Percentiles rank a stretch among this genome's conserved stretches.
Conservation (phyloP, 2,329 filamentous ascomycete species). For the Purpureocillium takamizusanense region DNA sequence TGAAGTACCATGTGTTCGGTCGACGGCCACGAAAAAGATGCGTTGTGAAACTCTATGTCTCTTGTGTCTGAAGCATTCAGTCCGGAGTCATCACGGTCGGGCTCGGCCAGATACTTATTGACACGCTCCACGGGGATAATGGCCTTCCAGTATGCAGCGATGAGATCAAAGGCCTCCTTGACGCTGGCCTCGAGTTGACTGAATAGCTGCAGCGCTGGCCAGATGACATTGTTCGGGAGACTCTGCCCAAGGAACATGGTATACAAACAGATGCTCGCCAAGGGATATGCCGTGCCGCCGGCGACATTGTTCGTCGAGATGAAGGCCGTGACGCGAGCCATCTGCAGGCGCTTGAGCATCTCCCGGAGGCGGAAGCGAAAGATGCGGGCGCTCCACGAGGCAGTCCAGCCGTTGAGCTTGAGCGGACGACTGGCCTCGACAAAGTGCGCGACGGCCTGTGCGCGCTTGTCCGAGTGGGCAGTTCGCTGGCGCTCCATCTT, state of each 20-base stretch:
- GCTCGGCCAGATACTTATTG: slow-evolving; percentile 79
- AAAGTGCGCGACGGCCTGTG: slow-evolving; percentile 77
- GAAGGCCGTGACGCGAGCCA: slow-evolving; percentile 25
- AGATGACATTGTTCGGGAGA: slow-evolving; percentile 72
- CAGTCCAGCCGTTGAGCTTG: slow-evolving; percentile 31
- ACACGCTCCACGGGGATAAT: slow-evolving; percentile 76
- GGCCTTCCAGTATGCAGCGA: slow-evolving; percentile 71
- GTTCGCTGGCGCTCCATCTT: slow-evolving; percentile 63
- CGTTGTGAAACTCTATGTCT: slow-evolving; percentile 48
- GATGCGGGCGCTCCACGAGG: slow-evolving; percentile 25
- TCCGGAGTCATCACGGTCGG: slow-evolving; percentile 55
- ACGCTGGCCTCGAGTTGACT: slow-evolving; percentile 64
- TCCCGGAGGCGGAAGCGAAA: slow-evolving; percentile 24
- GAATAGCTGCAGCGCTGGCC: slow-evolving; percentile 78
- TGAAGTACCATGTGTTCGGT: slow-evolving; percentile 42
- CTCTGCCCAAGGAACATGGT: slow-evolving; percentile 60
- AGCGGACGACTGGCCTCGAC: slow-evolving; percentile 73
- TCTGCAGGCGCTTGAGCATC: slow-evolving; percentile 26
- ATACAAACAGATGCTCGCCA: slow-evolving; percentile 74
- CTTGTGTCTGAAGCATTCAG: slow-evolving; percentile 20
- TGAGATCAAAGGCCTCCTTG: slow-evolving; percentile 64
- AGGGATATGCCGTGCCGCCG: slow-evolving; percentile 66
- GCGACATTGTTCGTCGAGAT: slow-evolving; percentile 64
- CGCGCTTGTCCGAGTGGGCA: slow-evolving; percentile 63
- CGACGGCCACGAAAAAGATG: slow-evolving; percentile 75